These are phyloP conservation scores for Actinidia polygama DNA, from an alignment of 179 eudicot species.

Conservation along the genomic window DNA sequence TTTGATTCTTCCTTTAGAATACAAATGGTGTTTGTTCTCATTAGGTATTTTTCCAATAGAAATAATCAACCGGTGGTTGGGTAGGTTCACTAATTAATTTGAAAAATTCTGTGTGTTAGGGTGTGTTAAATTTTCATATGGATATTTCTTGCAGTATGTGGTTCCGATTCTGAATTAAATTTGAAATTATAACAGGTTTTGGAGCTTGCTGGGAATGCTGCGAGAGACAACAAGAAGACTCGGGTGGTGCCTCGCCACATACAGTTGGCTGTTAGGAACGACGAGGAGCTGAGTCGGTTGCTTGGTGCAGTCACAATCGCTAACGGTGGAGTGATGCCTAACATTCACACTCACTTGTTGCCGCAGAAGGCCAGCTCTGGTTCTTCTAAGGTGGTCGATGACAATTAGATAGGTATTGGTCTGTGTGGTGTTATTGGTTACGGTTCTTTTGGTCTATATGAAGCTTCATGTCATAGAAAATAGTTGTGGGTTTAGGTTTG, in stretches of 20 bases:
- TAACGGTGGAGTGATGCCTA: conserved; percentile 49
- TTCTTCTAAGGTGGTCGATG: conserved; percentile 41
- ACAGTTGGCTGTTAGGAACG: background rate
- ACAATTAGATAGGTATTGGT: conserved; percentile 29
- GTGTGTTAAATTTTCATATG: too few species aligned
- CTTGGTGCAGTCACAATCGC: conserved; percentile 44
- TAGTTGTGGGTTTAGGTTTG: too few species aligned
- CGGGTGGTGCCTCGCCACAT: background rate
- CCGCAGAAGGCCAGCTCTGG: conserved; percentile 40
- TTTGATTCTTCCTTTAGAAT: too few species aligned
- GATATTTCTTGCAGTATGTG: background rate
- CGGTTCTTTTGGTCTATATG: background rate
- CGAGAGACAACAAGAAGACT: background rate
- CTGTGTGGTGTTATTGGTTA: background rate
- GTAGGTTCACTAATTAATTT: too few species aligned
- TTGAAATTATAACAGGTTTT: background rate
- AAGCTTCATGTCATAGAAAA: too few species aligned
- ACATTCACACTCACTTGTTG: conserved; percentile 40
- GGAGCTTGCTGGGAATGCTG: conserved; percentile 1
- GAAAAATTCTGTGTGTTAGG: too few species aligned
- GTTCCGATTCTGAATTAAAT: background rate
- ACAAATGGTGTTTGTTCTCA: too few species aligned
- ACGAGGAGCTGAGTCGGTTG: conserved; percentile 22
- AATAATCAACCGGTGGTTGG: too few species aligned
- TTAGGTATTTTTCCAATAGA: too few species aligned